Evolutionary conservation across 441 rosid genomes (phyloP), one percentile per base, ranked within the genome.

Genomic region (Brassica hybrid): DNA sequence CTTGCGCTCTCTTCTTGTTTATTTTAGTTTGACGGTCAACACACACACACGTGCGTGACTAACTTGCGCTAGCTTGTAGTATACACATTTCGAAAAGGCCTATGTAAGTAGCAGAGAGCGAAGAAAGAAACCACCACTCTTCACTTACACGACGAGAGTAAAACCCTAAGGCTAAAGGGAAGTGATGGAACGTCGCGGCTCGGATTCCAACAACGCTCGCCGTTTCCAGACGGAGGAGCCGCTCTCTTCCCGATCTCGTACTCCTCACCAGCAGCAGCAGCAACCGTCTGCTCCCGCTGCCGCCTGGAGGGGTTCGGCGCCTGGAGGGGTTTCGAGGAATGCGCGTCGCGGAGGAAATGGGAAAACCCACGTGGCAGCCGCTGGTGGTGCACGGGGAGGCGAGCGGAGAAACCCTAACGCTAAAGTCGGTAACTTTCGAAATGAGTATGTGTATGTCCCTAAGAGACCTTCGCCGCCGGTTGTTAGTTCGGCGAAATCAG

Each of bases 141-240:
- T 52, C 58, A 7, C 21, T 52, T 7, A 52, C 58, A 52, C 58
- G 54, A 50, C 32, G 43, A 36, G 43, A 8, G 9, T 2, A 3
- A 2, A 38, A 58, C 14, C 60, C 18, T 18, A 27, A 45, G 59
- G 52, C 9, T 0, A 16, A 17, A 71, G n/a, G n/a, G 34, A 25
- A 4, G 52, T 2, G 0, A 69, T 68, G 81, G 83, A 56, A 2
- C 84, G 60, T 18, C 38, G 76, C 7, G 82, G 81, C 7, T 80
- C 88, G 13, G 93, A 91, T 77, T 82, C 79, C 7, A 87, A 89
- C 10, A 79, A 77, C 7, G 97, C 96, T 36, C 90, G 77, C 90
- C 70, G 67, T 0, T 88, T 91, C 75, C 97, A 91, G 82, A 79
- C 90, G 79, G 75, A 86, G 75, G 95, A 90, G 69, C 86, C 86